phyloP scores from a whole-genome alignment of 2,329 filamentous ascomycete species.

The Claviceps pazoutovae region DNA sequence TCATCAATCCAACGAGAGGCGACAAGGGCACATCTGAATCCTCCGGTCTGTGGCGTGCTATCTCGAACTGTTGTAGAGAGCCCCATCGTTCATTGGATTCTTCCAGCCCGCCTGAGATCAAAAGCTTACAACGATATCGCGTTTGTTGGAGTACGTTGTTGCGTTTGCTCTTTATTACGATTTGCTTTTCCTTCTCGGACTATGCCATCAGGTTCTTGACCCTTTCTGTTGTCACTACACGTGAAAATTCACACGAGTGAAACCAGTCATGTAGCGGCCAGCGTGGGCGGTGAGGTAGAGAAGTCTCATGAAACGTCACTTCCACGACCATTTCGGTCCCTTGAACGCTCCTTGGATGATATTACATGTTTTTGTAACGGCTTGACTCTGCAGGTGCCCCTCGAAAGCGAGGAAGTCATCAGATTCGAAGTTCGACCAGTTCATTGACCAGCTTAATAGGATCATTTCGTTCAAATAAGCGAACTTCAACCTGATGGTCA shows the following conservation, averaged over 20 bases:
- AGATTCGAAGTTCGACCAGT: not conserved
- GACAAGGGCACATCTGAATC: constrained; percentile 19
- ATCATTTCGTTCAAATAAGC: constrained; percentile 68
- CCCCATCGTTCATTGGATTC: constrained; percentile 59
- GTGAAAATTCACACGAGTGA: not conserved
- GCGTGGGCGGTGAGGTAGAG: not conserved
- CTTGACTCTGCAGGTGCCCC: not conserved
- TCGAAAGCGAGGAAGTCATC: not conserved
- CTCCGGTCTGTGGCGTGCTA: constrained; percentile 55
- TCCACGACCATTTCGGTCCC: not conserved
- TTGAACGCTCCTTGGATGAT: not conserved
- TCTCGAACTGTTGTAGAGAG: constrained; percentile 67
- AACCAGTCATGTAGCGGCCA: not conserved
- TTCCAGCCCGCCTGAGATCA: constrained; percentile 66
- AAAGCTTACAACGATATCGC: constrained; percentile 64
- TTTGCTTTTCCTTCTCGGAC: not conserved
- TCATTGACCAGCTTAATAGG: constrained; percentile 27
- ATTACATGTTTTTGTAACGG: not conserved
- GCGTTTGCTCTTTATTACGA: not conserved
- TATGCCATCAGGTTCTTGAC: not conserved
- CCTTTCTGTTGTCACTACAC: not conserved
- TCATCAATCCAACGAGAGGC: constrained; percentile 19
- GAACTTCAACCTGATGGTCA: constrained; percentile 57
- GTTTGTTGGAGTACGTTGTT: constrained; percentile 57
- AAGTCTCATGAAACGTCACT: not conserved